Evolutionary conservation across 2,329 filamentous ascomycete species (phyloP).

Genomic region (Colletotrichum sansevieriae): DNA sequence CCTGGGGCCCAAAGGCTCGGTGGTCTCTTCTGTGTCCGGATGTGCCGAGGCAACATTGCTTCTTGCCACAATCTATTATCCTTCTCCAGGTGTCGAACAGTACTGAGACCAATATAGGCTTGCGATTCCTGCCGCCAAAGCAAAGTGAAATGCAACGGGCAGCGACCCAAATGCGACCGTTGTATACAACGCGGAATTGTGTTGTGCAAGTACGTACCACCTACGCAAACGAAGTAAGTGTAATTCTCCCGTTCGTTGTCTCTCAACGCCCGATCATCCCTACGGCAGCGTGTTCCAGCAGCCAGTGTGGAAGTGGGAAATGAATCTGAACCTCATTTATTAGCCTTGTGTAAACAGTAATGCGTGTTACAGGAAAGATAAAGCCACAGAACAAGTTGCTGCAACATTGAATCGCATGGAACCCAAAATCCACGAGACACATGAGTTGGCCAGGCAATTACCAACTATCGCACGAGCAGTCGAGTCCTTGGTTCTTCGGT

Average conservation of each 20-base stretch:
- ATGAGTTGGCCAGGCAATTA: constrained; percentile 8
- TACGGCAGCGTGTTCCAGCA: neutral
- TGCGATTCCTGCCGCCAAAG: no score
- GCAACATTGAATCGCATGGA: constrained; percentile 68
- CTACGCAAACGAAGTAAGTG: constrained; percentile 72
- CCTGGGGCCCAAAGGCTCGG: no score
- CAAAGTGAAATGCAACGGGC: constrained; percentile 29
- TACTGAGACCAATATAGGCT: no score
- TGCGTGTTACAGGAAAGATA: constrained; percentile 65
- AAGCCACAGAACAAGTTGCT: constrained; percentile 71
- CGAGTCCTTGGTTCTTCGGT: neutral
- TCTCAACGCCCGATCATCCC: neutral
- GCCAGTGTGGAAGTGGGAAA: neutral
- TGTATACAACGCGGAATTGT: constrained; percentile 52
- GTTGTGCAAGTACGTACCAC: constrained; percentile 69
- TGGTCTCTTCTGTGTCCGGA: no score
- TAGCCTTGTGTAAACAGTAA: constrained; percentile 8
- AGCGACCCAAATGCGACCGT: constrained; percentile 70
- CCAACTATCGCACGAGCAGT: constrained; percentile 14
- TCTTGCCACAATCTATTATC: no score
- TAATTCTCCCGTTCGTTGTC: neutral
- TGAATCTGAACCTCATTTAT: constrained; percentile 23
- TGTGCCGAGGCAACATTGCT: no score
- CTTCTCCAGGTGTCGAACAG: neutral
- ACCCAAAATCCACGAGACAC: constrained; percentile 63